Evolutionary conservation across 2,329 filamentous ascomycete species (phyloP), one percentile per base, ranked within the genome.

Genomic region (Pseudogymnoascus sp.): DNA sequence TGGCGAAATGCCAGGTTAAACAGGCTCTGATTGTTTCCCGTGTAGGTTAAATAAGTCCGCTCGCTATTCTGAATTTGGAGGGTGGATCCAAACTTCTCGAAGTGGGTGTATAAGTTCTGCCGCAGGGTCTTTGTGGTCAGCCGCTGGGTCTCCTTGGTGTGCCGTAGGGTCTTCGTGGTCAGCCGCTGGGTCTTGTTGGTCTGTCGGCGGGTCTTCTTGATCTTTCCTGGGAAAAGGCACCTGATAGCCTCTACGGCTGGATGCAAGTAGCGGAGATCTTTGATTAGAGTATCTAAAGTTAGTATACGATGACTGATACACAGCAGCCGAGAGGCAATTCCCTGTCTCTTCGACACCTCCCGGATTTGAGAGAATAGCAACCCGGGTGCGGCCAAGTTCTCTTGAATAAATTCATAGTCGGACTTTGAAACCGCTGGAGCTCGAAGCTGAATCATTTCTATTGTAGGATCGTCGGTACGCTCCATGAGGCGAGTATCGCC

Each of bases 231-330:
- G 7, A 36, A 10, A 8, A 36, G 33, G 10, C 33, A 36, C 33
- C 33, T 36, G 10, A 36, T 36, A 12, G 33, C 33, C 7, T 36
- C 33, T 36, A 36, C 33, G 33, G 33, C 33, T 36, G 78, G 64
- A 85, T 12, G 61, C n/a, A 65, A 44, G 38, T 64, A 65, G 21
- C 59, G 62, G 6, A 65, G 55, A 27, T 65, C 48, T 51, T 59
- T 63, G 21, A 65, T 33, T 58, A 65, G 44, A 25, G 59, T 64
- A 60, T 59, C 61, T 10, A 65, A 33, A 35, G 44, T 65, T 42
- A 31, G 61, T 61, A 65, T 65, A 10, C 58, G 33, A n/a, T 61
- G 27, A 36, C 63, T 17, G 36, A 27, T 61, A 35, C 15, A 17
- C 8, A 65, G 48, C 25, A 65, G 44, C 35, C 35, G 17, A 13